These are phyloP conservation scores for Naematelia encephala DNA, from an alignment of 768 basidiomycete genomes.

Conservation along the genomic window DNA sequence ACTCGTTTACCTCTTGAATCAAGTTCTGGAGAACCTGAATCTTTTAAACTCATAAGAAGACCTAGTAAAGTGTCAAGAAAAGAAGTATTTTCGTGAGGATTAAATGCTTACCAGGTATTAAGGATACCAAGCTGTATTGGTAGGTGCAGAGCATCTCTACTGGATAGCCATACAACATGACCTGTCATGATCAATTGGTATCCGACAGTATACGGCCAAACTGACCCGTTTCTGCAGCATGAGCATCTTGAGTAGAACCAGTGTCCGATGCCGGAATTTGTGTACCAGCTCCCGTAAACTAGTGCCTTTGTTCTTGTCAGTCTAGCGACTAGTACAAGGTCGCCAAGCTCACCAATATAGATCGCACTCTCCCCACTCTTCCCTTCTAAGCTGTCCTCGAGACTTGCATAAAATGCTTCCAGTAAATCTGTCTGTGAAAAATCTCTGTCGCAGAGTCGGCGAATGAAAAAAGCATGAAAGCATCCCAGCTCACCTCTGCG, in stretches of 20 bases:
- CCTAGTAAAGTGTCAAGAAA: conserved; percentile 55
- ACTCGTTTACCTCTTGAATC: conserved; percentile 60
- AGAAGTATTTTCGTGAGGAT: background rate
- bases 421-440: conserved; percentile 83
- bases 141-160: conserved; percentile 95
- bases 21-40: conserved; percentile 84
- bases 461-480: background rate
- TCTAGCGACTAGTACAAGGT: conserved; percentile 54
- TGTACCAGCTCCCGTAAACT: conserved; percentile 80
- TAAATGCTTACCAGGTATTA: conserved; percentile 71
- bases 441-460: conserved; percentile 57
- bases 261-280: conserved; percentile 84
- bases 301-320: conserved; percentile 54
- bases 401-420: conserved; percentile 75
- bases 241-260: conserved; percentile 89
- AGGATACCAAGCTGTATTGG: conserved; percentile 92
- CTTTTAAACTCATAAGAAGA: conserved; percentile 80
- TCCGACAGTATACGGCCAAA: background rate
- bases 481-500: conserved; percentile 60
- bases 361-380: conserved; percentile 89
- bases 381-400: conserved; percentile 69
- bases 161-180: conserved; percentile 95
- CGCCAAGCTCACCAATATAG: conserved; percentile 74
- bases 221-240: conserved; percentile 87
- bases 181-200: conserved; percentile 54